Base-by-base conservation (phyloP, 1,284 basidiomycete genomes). In the Fistulina hepatica region DNA sequence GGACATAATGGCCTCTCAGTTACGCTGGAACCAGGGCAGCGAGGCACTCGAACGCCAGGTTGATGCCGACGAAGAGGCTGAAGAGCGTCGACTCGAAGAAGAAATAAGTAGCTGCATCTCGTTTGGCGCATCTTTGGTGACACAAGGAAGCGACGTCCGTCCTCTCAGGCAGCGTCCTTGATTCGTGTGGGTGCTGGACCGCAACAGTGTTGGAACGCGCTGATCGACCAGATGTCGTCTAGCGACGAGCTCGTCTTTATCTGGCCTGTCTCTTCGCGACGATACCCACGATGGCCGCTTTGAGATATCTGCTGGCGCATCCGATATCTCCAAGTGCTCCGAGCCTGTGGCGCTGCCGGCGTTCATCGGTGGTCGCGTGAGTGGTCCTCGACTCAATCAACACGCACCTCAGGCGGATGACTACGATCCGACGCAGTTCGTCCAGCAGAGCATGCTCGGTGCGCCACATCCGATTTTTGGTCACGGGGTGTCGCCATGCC, bases 31-130 rank as follows among this genome's bases (percentile, higher is more conserved):
- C 31, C 50, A 48, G 11, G 52, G 48, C 5, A 83, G 85, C 56
- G 80, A 78, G 55, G 79, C 74, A 10, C 58, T 85, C 52, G 81
- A 84, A 53, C 70, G 73, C 39, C 80, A 84, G 51, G 78, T 84
- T 21, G 82, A 86, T 47, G 75, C 75, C 13, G 78, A 83, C 46
- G 81, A 83, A 44, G 81, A 82, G 53, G 69, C 65, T 5, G 83
- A 86, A 49, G 74, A 82, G 48, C 70, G 65, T 37, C 65, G 72
- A 42, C 65, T 86, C 1, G 81, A 85, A 55, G 72, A 82, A 46
- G 82, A 86, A 56, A 86, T 86, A n/a, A n/a, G n/a, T n/a, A 44
- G 67, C 67, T 34, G 70, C 77, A 20, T 80, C 81, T 20, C 61
- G 82, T 37, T 56, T 76, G 27, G 81, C 81, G 17, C 64, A 83